These are phyloP conservation scores for Picochlorum costavermella DNA, from an alignment of 139 green algal genomes.

Conservation along the genomic window DNA sequence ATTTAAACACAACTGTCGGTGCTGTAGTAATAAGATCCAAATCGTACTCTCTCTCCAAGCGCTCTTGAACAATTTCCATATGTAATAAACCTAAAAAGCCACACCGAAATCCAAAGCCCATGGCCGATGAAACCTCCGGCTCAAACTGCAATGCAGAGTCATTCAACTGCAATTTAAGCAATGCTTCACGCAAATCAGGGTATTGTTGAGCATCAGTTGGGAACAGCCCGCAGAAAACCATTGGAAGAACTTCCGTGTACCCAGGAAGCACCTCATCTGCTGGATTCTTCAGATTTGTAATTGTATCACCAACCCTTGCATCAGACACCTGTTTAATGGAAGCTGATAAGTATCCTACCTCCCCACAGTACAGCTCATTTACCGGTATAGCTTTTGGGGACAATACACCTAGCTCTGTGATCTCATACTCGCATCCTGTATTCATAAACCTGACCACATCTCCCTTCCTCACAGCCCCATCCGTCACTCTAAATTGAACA, in stretches of 20 bases:
- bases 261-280: conserved; percentile 41
- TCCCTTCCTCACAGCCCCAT: conserved; percentile 62
- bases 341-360: conserved; percentile 88
- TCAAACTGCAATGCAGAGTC: conserved; percentile 89
- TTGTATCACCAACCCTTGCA: conserved; percentile 92
- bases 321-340: conserved; percentile 86
- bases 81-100: conserved; percentile 97
- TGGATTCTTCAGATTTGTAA: conserved; percentile 60
- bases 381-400: conserved; percentile 72
- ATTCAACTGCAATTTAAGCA: conserved; percentile 97
- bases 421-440: conserved; percentile 78
- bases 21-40: conserved; percentile 95
- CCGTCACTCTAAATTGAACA: conserved; percentile 78
- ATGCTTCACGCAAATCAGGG: conserved; percentile 81
- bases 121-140: conserved; percentile 83
- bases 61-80: conserved; percentile 98
- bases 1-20: conserved; percentile 84
- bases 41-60: conserved; percentile 94
- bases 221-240: conserved; percentile 98
- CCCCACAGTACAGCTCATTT: conserved; percentile 73
- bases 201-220: conserved; percentile 73
- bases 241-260: conserved; percentile 85
- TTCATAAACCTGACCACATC: conserved; percentile 88
- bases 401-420: conserved; percentile 89
- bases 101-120: conserved; percentile 98